Evolutionary conservation across 345 rosid species (phyloP).

Genomic region (Hibiscus tridactylites): DNA sequence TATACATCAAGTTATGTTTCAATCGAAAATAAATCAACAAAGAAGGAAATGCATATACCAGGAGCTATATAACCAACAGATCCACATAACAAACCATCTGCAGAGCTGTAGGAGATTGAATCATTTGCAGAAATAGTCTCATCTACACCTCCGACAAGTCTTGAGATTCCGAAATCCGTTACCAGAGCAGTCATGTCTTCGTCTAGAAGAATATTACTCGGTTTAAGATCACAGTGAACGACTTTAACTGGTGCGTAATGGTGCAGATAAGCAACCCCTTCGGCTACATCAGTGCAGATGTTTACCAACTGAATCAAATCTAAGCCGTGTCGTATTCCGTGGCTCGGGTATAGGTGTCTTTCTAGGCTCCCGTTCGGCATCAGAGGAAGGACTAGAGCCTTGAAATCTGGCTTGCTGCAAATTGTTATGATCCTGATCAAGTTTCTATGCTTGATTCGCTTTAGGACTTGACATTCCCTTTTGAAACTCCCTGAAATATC

Average conservation of each 20-base stretch:
- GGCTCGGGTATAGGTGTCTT: conserved; percentile 50
- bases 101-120: conserved; percentile 52
- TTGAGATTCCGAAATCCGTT: conserved; percentile 82
- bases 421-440: conserved; percentile 72
- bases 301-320: conserved; percentile 63
- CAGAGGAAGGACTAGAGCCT: conserved; percentile 77
- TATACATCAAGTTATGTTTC: background rate
- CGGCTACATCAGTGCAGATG: conserved; percentile 77
- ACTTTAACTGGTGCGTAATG: conserved; percentile 76
- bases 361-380: conserved; percentile 89
- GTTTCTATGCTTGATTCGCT: conserved; percentile 74
- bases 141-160: conserved; percentile 41
- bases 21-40: background rate
- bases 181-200: conserved; percentile 82
- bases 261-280: conserved; percentile 78
- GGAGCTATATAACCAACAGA: conserved; percentile 92
- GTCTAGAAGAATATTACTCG: conserved; percentile 85
- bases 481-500: conserved; percentile 56
- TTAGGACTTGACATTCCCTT: conserved; percentile 73
- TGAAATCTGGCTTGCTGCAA: conserved; percentile 76
- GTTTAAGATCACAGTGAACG: conserved; percentile 92
- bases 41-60: conserved; percentile 40
- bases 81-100: conserved; percentile 71
- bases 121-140: conserved; percentile 29
- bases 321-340: conserved; percentile 25